These are phyloP conservation scores for Rhizopogon vinicolor DNA, from an alignment of 768 basidiomycete genomes.

Conservation along the genomic window DNA sequence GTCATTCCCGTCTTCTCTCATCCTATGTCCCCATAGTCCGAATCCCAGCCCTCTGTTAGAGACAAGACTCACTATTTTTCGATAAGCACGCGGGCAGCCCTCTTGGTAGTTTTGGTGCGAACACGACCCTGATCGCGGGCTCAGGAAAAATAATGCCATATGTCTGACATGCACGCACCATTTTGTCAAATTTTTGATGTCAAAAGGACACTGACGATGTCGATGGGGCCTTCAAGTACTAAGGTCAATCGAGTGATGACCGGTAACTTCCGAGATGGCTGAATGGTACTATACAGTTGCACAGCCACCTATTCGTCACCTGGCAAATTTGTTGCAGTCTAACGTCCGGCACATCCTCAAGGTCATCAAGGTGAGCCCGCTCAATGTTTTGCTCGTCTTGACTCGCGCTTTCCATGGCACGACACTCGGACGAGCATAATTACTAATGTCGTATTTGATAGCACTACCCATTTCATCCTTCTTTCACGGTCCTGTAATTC, in stretches of 20 bases:
- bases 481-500: slow-evolving; percentile 10
- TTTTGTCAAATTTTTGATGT: slow-evolving; percentile 31
- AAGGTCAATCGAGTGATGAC: not conserved
- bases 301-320: slow-evolving; percentile 6
- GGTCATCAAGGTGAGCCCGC: slow-evolving; percentile 43
- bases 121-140: slow-evolving; percentile 76
- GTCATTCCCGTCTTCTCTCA: not conserved
- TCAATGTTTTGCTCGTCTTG: slow-evolving; percentile 40
- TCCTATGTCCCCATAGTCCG: not conserved
- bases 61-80: slow-evolving; percentile 86
- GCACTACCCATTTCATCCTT: slow-evolving; percentile 11
- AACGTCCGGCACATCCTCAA: slow-evolving; percentile 16
- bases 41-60: not conserved
- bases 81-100: slow-evolving; percentile 97
- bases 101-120: slow-evolving; percentile 99
- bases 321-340: not conserved
- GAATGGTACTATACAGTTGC: slow-evolving; percentile 30
- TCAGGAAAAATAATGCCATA: slow-evolving; percentile 9
- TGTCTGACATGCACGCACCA: slow-evolving; percentile 35
- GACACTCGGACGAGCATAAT: slow-evolving; percentile 78
- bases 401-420: slow-evolving; percentile 78
- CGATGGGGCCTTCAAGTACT: slow-evolving; percentile 5
- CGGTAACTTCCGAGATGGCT: slow-evolving; percentile 28
- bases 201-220: slow-evolving; percentile 18
- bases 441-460: slow-evolving; percentile 30